Evolutionary conservation across 805 yeast genomes (phyloP).

Genomic region (Teunomyces funiuensis): DNA sequence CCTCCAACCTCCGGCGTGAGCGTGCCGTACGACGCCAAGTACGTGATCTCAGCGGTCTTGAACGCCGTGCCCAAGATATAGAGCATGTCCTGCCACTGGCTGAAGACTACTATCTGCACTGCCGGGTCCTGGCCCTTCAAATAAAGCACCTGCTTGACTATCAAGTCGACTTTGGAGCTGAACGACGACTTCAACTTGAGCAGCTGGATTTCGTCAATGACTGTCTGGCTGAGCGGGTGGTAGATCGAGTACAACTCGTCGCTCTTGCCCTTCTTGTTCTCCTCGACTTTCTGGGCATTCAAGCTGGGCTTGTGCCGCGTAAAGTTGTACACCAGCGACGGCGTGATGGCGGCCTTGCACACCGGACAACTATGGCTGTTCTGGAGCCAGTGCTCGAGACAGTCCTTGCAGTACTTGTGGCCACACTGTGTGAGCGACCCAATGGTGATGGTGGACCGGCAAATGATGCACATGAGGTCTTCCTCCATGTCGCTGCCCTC

Average conservation of each 20-base stretch:
- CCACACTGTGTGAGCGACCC: conserved; percentile 92
- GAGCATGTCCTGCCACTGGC: conserved; percentile 84
- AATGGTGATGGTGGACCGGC: conserved; percentile 63
- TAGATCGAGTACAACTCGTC: conserved; percentile 40
- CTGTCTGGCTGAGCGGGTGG: conserved; percentile 41
- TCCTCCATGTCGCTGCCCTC: conserved; percentile 25
- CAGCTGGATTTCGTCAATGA: conserved; percentile 44
- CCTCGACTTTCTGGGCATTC: conserved; percentile 45
- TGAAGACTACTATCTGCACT: conserved; percentile 82
- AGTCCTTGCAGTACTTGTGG: conserved; percentile 82
- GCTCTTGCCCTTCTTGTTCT: conserved; percentile 13
- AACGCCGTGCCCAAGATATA: conserved; percentile 67
- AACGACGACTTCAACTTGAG: conserved; percentile 43
- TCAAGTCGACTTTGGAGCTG: conserved; percentile 86
- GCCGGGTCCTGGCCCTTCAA: conserved; percentile 54
- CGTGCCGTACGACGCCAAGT: conserved; percentile 53
- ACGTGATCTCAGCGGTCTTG: conserved; percentile 53
- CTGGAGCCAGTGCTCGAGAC: conserved; percentile 73
- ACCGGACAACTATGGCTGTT: conserved; percentile 69
- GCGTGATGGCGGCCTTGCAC: conserved; percentile 59
- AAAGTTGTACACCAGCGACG: conserved; percentile 64
- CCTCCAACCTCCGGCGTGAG: conserved; percentile 30
- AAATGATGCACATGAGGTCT: conserved; percentile 68
- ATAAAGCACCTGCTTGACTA: conserved; percentile 69
- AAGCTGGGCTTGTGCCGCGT: conserved; percentile 56